Conservation (phyloP, 164 flowering plant genomes). For the Saururus chinensis region DNA sequence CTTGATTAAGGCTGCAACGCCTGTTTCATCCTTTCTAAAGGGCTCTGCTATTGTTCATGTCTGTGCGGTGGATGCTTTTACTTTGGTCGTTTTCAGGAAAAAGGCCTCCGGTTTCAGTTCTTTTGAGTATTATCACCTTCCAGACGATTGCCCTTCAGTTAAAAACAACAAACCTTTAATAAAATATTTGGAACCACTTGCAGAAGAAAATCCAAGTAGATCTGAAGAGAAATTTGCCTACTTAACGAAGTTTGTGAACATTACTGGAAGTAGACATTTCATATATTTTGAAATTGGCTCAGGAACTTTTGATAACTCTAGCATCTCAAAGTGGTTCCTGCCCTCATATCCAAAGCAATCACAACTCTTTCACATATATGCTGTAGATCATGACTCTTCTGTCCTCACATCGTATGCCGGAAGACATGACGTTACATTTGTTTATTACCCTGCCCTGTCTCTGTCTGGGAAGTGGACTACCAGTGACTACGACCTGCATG, state of each 20-base stretch:
- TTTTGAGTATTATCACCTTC: conserved; percentile 45
- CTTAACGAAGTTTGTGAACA: conserved; percentile 48
- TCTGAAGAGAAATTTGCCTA: conserved; percentile 22
- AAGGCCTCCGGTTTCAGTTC: conserved; percentile 30
- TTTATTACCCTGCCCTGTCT: conserved; percentile 60
- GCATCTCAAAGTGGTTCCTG: conserved; percentile 30
- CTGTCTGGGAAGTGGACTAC: conserved; percentile 27
- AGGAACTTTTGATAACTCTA: conserved; percentile 32
- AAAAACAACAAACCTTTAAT: conserved; percentile 38
- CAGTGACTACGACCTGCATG: conserved; percentile 8
- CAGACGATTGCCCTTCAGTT: conserved; percentile 48
- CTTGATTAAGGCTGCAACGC: conserved; percentile 60
- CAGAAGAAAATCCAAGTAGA: conserved; percentile 18
- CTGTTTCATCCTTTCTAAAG: conserved; percentile 55
- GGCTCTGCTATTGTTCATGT: conserved; percentile 56
- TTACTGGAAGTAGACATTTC: conserved; percentile 33
- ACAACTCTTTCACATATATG: conserved; percentile 35
- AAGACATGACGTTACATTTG: conserved; percentile 62
- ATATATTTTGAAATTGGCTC: conserved; percentile 67
- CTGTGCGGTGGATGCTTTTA: conserved; percentile 25
- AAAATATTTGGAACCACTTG: conserved; percentile 49
- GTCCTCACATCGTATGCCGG: conserved; percentile 50
- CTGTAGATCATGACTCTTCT: conserved; percentile 58
- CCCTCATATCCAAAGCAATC: conserved; percentile 35
- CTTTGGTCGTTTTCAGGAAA: conserved; percentile 67